Percentiles rank a stretch among this genome's conserved stretches.
These are phyloP conservation scores for Xylariaceae sp. DNA, from an alignment of 2,329 filamentous ascomycete genomes.

Conservation along the genomic window DNA sequence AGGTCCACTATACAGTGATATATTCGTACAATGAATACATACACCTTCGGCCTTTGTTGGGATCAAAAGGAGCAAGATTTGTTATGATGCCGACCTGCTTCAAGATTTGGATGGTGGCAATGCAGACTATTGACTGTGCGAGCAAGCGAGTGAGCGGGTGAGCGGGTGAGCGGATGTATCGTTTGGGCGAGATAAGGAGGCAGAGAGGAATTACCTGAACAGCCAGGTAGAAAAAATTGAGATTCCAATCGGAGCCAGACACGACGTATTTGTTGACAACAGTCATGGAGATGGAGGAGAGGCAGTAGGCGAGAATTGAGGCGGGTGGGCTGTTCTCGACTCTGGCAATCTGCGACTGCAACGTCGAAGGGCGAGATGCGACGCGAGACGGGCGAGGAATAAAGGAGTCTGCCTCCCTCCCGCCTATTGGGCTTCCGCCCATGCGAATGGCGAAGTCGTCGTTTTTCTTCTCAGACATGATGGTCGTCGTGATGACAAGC, in stretches of 20 bases:
- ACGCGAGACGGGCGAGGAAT: slow-evolving; percentile 37
- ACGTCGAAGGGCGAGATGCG: slow-evolving; percentile 31
- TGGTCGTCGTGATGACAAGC: slow-evolving; percentile 27
- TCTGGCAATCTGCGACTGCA: slow-evolving; percentile 40
- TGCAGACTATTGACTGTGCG: slow-evolving; percentile 87
- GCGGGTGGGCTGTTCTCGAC: slow-evolving; percentile 74
- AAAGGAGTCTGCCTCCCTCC: slow-evolving; percentile 49
- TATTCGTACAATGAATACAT: slow-evolving; percentile 34
- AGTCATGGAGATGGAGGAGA: slow-evolving; percentile 98
- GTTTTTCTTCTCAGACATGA: slow-evolving; percentile 88
- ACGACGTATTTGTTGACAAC: slow-evolving; percentile 99
- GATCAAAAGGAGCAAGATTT: slow-evolving; percentile 77
- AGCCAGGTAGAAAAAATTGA: slow-evolving; percentile 92
- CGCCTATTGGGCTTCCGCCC: slow-evolving; percentile 53
- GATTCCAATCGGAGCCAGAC: slow-evolving; percentile 85
- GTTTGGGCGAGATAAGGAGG: too few species aligned
- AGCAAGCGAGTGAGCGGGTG: too few species aligned
- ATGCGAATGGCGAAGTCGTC: slow-evolving; percentile 74
- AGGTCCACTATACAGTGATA: not conserved
- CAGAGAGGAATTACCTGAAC: slow-evolving; percentile 68
- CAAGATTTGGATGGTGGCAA: slow-evolving; percentile 76
- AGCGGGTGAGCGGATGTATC: too few species aligned
- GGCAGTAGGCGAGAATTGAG: slow-evolving; percentile 86
- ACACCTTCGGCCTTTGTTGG: slow-evolving; percentile 91
- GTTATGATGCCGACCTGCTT: slow-evolving; percentile 81